Percentiles rank a stretch among this genome's conserved stretches.
These are phyloP conservation scores for Nicotiana obtusifolia DNA, from an alignment of 257 asterid genomes.

Conservation along the genomic window DNA sequence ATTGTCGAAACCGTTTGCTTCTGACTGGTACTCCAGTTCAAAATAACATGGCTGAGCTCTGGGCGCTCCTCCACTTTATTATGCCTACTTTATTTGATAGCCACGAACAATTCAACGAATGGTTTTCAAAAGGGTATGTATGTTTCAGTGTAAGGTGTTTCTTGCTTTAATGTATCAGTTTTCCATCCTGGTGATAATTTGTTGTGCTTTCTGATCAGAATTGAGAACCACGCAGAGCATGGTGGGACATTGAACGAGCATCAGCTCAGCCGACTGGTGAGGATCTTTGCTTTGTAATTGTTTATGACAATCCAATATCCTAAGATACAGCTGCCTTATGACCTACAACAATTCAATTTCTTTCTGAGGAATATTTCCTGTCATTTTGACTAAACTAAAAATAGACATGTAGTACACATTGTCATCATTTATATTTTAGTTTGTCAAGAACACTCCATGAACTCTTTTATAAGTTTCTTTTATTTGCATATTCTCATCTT, in stretches of 20 bases:
- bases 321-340: neutral
- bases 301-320: neutral
- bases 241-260: constrained; percentile 97
- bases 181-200: constrained; percentile 21
- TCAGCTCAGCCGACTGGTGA: constrained; percentile 96
- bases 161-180: constrained; percentile 6
- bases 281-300: constrained; percentile 19
- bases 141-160: constrained; percentile 4
- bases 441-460: neutral
- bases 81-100: constrained; percentile 98
- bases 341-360: neutral
- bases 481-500: neutral
- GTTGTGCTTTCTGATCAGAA: constrained; percentile 47
- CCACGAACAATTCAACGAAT: constrained; percentile 96
- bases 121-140: constrained; percentile 97
- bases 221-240: constrained; percentile 99
- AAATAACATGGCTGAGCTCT: constrained; percentile 96
- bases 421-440: neutral
- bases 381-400: neutral
- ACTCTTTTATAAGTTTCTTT: neutral
- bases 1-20: constrained; percentile 96
- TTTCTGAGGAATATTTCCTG: neutral
- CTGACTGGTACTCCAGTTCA: constrained; percentile 97
- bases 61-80: constrained; percentile 96
- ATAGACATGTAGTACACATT: neutral